Base-by-base conservation (phyloP, 2,329 filamentous ascomycete species). In the Phyllachora maydis region DNA sequence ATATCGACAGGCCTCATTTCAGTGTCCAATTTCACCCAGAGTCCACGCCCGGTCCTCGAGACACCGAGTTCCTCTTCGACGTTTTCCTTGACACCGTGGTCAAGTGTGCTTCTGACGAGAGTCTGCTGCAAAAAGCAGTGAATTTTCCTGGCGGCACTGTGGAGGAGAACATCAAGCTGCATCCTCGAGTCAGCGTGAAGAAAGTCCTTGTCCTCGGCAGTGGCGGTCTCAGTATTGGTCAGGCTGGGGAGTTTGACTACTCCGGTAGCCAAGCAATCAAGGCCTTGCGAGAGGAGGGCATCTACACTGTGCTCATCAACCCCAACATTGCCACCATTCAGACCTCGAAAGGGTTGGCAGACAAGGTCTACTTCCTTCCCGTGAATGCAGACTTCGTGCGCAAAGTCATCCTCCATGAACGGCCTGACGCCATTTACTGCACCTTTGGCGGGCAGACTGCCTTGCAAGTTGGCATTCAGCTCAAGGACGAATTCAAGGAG, bases 11-110 rank as follows among this genome's bases (percentile, higher is more conserved):
- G 41, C 88, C 88, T 24, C 90, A 85, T 55, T 98, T 98, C 61
- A 93, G 82, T 58, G 88, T 95, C n/a, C 88, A 98, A 46, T 98
- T 98, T 55, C 88, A 98, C 43, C 88, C 88, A 0, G 88, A 98
- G 51, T 92, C 83, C 56, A 90, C 82, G 1, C 88, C 88, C 3
- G 88, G 88, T 28, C 88, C 88, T 24, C 68, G 81, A 17, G 88
- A 98, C 45, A 98, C 88, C 14, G 88, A 98, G 47, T 93, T 78
- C 43, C 61, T 98, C 14, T 98, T 98, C 34, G 83, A 98, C 47
- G 81, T 95, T 32, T 98, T 98, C 56, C 77, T 98, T 43, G 56
- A 74, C 50, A 76, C 82, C 11, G 78, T 95, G 35, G 56, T 65
- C 41, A 63, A 73, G 37, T 75, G 75, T 28, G 57, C 82, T 22